Evolutionary conservation across 139 green algal genomes (phyloP), one percentile per base, ranked within the genome.

Genomic region (Chlorella sorokiniana): DNA sequence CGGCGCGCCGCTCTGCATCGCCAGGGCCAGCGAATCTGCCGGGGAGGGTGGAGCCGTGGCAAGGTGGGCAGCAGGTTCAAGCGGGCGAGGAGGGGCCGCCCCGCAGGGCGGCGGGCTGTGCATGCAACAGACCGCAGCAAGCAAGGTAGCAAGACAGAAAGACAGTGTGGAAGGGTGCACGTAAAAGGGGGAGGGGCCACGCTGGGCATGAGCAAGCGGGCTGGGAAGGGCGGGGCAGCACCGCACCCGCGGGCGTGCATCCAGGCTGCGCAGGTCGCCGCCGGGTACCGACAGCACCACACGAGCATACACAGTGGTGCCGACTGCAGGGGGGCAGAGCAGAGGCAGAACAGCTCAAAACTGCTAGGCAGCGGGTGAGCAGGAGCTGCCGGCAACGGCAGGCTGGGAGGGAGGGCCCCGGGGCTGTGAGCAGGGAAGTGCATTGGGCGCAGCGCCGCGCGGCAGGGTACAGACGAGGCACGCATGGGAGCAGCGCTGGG

Each of bases 281-380:
- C 48, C 77, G 14, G 76, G 76, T 33, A 86, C 37, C 3, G n/a
- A 35, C 65, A 86, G 68, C 18, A 86, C 56, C 72, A 86, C 69
- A 25, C 82, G 68, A 5, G 65, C 71, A 56, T 84, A 86, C 42
- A 84, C 74, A 1, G 82, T 86, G 76, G 73, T 69, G 25, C 73
- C 73, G 23, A 79, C 73, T 79, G 73, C 73, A 40, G 37, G 31
- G 1, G 41, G 25, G 68, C 1, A 27, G 10, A 22, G 65, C 6
- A 33, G 56, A 65, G 56, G 56, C 56, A 65, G 56, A n/a, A 65
- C 16, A 59, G 48, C 48, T 25, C 48, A 25, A 16, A 59, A 59
- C n/a, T n/a, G n/a, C n/a, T n/a, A n/a, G n/a, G n/a, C n/a, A n/a
- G n/a, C n/a, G n/a, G 56, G 10, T 65, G 56, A 65, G 56, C 16